Evolutionary conservation across 140 eudicot species (phyloP), one percentile per base, ranked within the genome.

Genomic region (Anethum foeniculum): DNA sequence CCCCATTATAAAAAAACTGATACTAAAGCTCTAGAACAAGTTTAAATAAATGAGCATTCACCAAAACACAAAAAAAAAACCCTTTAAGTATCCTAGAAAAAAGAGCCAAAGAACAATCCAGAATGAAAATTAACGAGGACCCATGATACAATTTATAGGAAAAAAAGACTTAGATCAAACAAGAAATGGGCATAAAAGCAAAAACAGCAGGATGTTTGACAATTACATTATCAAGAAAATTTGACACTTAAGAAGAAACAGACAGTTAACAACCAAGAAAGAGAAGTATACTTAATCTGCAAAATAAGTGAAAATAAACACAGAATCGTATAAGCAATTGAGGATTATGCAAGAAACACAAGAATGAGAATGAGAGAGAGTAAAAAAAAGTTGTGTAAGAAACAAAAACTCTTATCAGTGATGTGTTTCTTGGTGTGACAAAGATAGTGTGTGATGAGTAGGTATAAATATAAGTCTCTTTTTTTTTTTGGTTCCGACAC

Each of bases 371-470:
- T 9, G 78, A 44, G 34, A 80, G 81, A 72, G 71, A 46, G 78
- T 78, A 27, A 41, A 19, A 48, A 79, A 62, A 51, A 82, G 82
- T 49, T 15, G 52, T 51, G 43, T 30, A 7, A 43, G 77, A 51
- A 81, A 81, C 75, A 38, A 72, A 44, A 72, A 44, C 62, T 11
- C 52, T 74, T 41, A 41, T 4, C 16, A 72, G 82, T 77, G 79
- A 44, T 60, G 36, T 80, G 48, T 51, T 79, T 83, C 82, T 71
- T 34, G 76, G 88, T 86, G 85, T 87, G 93, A 84, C 80, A 12
- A 83, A 86, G 87, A 80, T 87, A 79, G 94, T 90, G 92, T 84
- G 90, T 48, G 89, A 87, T 90, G 94, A 90, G 90, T 83, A 88
- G 54, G 27, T 38, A 39, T 75, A 83, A 82, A 71, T 39, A 71